phyloP scores from a whole-genome alignment of 139 green algal species.

The Chlamydomonas applanata region DNA sequence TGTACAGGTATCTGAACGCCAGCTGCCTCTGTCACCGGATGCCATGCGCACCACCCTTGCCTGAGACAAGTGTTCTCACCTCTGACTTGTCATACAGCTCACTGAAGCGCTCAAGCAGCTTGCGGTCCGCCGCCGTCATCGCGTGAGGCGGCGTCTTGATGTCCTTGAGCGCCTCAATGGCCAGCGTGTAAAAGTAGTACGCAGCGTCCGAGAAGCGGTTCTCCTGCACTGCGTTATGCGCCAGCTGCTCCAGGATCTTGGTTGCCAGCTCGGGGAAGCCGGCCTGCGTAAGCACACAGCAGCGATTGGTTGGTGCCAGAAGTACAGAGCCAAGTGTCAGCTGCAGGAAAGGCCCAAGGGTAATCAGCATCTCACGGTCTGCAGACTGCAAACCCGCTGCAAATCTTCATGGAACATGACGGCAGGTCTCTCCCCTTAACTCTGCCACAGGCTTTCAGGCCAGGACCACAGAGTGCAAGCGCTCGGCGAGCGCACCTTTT shows the following conservation, averaged over 20 bases:
- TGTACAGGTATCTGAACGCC: no score
- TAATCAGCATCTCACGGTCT: no score
- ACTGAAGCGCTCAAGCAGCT: constrained; percentile 51
- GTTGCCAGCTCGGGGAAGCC: constrained; percentile 44
- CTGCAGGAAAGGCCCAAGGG: no score
- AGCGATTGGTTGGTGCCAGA: not conserved
- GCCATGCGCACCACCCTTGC: no score
- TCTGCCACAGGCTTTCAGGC: not conserved
- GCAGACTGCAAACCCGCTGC: not conserved
- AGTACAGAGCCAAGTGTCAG: no score
- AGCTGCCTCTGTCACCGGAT: no score
- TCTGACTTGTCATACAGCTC: constrained; percentile 61
- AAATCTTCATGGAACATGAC: not conserved
- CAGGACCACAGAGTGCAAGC: not conserved
- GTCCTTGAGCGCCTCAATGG: constrained; percentile 54
- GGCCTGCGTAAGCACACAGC: constrained; percentile 6
- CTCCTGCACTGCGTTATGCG: constrained; percentile 61
- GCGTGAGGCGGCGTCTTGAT: constrained; percentile 36
- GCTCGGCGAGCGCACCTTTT: constrained; percentile 26
- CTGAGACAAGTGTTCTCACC: constrained; percentile 6
- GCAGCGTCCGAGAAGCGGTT: constrained; percentile 60
- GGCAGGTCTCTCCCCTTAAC: not conserved
- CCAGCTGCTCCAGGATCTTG: constrained; percentile 64
- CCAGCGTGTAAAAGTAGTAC: constrained; percentile 65
- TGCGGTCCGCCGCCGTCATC: constrained; percentile 34